A percentile compares a stretch with the other conserved stretches of the same genome.
Evolutionary conservation across 352 stramenopile genomes (phyloP).

Genomic region (Thalassiosira hispida): DNA sequence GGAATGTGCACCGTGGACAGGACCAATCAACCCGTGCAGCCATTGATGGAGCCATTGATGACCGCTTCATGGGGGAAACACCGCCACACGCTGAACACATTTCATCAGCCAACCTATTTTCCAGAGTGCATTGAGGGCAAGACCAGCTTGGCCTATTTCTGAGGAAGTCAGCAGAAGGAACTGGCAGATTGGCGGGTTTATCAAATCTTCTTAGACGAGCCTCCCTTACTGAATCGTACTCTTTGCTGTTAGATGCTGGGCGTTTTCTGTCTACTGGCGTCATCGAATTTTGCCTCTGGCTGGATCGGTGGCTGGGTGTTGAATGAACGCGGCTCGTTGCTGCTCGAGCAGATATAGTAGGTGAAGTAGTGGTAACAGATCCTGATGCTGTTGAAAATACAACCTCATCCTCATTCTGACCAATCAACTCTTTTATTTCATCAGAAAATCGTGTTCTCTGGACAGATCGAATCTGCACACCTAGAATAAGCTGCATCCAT

Average conservation of each 20-base stretch:
- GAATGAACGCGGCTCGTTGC: too few species aligned
- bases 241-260: slow-evolving; percentile 19
- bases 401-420: background rate
- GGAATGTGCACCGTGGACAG: slow-evolving; percentile 37
- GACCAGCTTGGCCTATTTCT: slow-evolving; percentile 16
- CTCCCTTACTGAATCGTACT: slow-evolving; percentile 34
- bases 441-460: slow-evolving; percentile 35
- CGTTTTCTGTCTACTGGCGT: slow-evolving; percentile 14
- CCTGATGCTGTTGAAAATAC: background rate
- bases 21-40: slow-evolving; percentile 9
- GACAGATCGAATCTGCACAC: slow-evolving; percentile 42
- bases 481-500: slow-evolving; percentile 44
- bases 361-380: slow-evolving; percentile 9
- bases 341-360: background rate
- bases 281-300: slow-evolving; percentile 1
- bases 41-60: background rate
- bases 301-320: slow-evolving; percentile 3
- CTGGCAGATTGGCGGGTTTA: background rate
- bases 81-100: slow-evolving; percentile 25
- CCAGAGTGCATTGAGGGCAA: slow-evolving; percentile 32
- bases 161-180: slow-evolving; percentile 7
- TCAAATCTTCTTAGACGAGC: slow-evolving; percentile 47
- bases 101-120: slow-evolving; percentile 30
- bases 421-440: slow-evolving; percentile 27
- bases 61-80: background rate